A percentile compares a stretch with the other conserved stretches of the same genome.
phyloP scores from a whole-genome alignment of 768 basidiomycete genomes.

The Psilocybe cyanescens region DNA sequence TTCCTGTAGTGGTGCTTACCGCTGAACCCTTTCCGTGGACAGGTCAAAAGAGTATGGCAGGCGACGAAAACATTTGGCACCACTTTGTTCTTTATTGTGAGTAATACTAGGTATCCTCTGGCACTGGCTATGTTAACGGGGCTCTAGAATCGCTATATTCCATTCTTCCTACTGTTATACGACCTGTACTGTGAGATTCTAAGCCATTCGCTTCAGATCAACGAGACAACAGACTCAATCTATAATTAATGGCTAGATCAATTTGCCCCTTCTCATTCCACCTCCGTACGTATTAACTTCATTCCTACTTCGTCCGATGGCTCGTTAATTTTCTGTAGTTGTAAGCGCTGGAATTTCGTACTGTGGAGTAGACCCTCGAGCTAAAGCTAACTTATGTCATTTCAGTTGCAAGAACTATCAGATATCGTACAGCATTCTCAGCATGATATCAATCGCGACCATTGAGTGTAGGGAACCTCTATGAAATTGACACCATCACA shows the following conservation, averaged over 20 bases:
- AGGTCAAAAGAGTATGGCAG: conserved; percentile 15
- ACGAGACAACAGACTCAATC: too few relatives aligned
- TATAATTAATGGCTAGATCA: background rate
- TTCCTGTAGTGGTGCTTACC: background rate
- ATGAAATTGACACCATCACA: background rate
- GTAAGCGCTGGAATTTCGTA: background rate
- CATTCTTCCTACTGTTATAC: conserved; percentile 8
- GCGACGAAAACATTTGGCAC: conserved; percentile 12
- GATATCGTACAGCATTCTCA: conserved; percentile 4
- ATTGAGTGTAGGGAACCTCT: conserved; percentile 7
- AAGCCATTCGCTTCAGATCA: too few relatives aligned
- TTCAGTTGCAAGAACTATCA: conserved; percentile 15
- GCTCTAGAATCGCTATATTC: conserved; percentile 16
- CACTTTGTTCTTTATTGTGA: conserved; percentile 14
- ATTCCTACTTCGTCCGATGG: background rate
- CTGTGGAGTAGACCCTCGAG: too few relatives aligned
- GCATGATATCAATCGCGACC: conserved; percentile 10
- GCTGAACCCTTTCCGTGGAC: background rate
- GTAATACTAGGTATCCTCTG: background rate
- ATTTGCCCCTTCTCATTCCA: background rate
- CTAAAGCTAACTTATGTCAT: conserved; percentile 5
- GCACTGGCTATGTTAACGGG: background rate
- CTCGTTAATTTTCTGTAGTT: background rate
- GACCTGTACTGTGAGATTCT: conserved; percentile 13
- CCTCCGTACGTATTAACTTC: background rate